Conservation (phyloP, 108 stramenopile species). For the Cyclostephanos tholiformis region DNA sequence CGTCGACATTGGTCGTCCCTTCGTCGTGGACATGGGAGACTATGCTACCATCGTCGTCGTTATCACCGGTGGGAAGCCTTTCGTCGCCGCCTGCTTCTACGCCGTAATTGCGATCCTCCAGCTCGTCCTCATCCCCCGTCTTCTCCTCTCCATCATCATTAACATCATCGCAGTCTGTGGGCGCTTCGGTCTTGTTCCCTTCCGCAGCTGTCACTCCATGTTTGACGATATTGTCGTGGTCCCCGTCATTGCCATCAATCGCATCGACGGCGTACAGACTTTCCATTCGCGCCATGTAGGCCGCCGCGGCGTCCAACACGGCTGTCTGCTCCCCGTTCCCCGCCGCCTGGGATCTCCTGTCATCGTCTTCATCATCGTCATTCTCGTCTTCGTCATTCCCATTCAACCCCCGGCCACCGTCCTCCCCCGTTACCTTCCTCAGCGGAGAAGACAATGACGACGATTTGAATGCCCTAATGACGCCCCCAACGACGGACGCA, state of each 20-base stretch:
- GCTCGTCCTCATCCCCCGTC: too few species aligned
- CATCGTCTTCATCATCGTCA: neutral
- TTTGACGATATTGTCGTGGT: neutral
- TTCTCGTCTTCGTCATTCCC: neutral
- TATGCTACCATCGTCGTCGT: neutral
- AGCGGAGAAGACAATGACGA: neutral
- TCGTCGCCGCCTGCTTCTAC: neutral
- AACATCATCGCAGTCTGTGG: too few species aligned
- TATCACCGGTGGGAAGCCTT: neutral
- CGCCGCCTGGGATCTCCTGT: neutral
- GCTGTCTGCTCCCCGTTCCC: conserved; percentile 14
- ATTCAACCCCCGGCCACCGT: neutral
- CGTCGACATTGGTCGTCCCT: neutral
- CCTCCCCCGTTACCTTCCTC: neutral
- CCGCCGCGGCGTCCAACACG: conserved; percentile 23
- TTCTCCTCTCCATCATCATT: too few species aligned
- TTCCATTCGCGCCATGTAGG: conserved; percentile 21
- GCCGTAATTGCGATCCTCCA: neutral
- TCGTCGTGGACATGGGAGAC: too few species aligned
- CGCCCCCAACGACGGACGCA: neutral
- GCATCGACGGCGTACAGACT: neutral
- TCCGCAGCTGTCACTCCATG: neutral
- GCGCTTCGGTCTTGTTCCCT: too few species aligned
- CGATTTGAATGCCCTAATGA: neutral
- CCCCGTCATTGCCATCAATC: neutral